Conservation (phyloP, 495 filamentous ascomycete genomes). For the Alectoria sarmentosa region DNA sequence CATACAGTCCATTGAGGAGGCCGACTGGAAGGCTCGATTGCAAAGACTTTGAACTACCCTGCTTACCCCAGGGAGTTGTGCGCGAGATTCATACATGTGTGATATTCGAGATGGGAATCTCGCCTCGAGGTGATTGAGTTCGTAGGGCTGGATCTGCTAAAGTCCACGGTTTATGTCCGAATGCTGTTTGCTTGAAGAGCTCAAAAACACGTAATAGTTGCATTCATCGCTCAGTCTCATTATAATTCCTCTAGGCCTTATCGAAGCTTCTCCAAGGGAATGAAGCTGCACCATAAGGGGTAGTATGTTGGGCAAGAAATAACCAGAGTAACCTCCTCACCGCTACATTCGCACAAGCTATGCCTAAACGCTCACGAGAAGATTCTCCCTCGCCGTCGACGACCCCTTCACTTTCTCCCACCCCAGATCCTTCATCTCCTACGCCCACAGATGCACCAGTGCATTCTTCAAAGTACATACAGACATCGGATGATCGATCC, state of each 20-base stretch:
- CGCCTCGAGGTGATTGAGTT: too few relatives aligned
- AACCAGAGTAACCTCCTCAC: conserved; percentile 5
- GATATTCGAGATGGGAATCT: background rate
- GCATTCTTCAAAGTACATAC: conserved; percentile 28
- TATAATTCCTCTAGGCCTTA: too few relatives aligned
- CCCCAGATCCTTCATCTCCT: conserved; percentile 29
- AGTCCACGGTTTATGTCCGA: conserved; percentile 1
- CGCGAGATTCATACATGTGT: background rate
- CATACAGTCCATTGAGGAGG: conserved; percentile 34
- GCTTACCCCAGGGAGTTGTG: background rate
- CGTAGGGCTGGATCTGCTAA: too few relatives aligned
- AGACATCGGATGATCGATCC: conserved; percentile 17
- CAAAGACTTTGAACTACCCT: background rate
- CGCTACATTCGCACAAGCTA: conserved; percentile 24
- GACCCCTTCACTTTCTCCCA: conserved; percentile 16
- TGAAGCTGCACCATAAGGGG: background rate
- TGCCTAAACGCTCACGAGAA: conserved; percentile 56
- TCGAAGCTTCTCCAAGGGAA: background rate
- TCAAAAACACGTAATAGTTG: background rate
- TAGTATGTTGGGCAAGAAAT: background rate
- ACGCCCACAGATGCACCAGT: conserved; percentile 18
- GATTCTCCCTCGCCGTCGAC: conserved; percentile 34
- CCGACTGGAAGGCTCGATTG: background rate
- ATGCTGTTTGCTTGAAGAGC: background rate
- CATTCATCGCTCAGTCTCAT: too few relatives aligned